A percentile compares a stretch with the other conserved stretches of the same genome.
These are phyloP conservation scores for Murraya paniculata DNA, from an alignment of 345 rosid species.

Conservation along the genomic window DNA sequence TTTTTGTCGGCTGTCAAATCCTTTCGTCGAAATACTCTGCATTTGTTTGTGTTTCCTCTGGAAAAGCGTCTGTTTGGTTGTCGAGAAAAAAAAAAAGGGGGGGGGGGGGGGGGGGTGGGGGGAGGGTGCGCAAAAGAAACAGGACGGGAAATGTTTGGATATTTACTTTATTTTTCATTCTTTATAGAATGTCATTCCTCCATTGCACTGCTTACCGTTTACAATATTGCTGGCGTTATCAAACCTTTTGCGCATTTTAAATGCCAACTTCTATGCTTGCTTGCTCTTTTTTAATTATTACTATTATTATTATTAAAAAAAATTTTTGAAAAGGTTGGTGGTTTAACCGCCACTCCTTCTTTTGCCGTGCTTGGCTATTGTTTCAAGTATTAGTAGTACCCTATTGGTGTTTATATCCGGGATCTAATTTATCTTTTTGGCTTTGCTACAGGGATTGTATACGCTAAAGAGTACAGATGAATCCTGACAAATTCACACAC, in stretches of 20 bases:
- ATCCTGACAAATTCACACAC: slow-evolving; percentile 89
- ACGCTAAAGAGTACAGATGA: slow-evolving; percentile 39
- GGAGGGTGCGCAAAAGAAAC: too few species aligned
- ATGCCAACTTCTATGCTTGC: neutral
- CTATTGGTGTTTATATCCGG: neutral
- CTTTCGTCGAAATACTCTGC: too few species aligned
- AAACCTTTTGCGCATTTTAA: neutral
- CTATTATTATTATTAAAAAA: neutral
- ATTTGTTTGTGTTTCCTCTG: neutral
- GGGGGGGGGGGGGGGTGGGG: too few species aligned
- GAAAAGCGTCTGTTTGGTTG: neutral
- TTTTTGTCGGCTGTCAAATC: too few species aligned
- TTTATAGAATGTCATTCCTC: too few species aligned
- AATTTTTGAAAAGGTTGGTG: neutral
- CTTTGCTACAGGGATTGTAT: neutral
- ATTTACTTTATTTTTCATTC: too few species aligned
- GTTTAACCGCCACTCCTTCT: neutral
- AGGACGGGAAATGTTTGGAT: neutral
- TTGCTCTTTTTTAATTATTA: neutral
- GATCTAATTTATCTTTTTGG: neutral
- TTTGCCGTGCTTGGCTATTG: neutral
- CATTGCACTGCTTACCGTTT: too few species aligned
- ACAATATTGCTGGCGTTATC: neutral
- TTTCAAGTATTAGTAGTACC: neutral
- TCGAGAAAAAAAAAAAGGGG: neutral